A percentile compares a stretch with the other conserved stretches of the same genome.
These are phyloP conservation scores for Chalciporus pseudorubinellus DNA, from an alignment of 768 basidiomycete genomes.

Conservation along the genomic window DNA sequence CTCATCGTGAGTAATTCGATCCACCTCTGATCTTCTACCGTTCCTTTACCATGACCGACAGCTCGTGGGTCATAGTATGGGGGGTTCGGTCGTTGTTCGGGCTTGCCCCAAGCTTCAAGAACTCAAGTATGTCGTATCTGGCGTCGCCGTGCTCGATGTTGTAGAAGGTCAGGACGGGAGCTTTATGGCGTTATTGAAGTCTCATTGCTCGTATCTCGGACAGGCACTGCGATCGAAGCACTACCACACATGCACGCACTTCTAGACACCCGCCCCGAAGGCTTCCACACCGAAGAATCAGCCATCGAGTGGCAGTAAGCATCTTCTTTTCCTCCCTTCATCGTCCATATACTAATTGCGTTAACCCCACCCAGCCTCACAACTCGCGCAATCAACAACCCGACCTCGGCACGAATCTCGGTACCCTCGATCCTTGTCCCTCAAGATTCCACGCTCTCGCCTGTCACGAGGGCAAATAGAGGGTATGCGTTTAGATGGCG, in stretches of 20 bases:
- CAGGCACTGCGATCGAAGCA: slow-evolving; percentile 91
- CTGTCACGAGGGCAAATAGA: slow-evolving; percentile 26
- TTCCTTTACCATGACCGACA: slow-evolving; percentile 24
- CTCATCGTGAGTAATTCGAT: slow-evolving; percentile 56
- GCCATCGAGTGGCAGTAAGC: slow-evolving; percentile 97
- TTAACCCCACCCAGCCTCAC: slow-evolving; percentile 50
- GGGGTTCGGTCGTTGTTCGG: slow-evolving; percentile 83
- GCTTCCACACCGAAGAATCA: slow-evolving; percentile 79
- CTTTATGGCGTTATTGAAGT: background rate
- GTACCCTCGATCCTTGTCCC: slow-evolving; percentile 75
- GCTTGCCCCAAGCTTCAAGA: slow-evolving; percentile 66
- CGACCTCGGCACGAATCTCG: slow-evolving; percentile 81
- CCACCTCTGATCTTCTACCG: background rate
- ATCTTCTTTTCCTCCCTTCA: background rate
- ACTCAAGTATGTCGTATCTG: slow-evolving; percentile 66
- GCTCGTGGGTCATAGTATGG: slow-evolving; percentile 97
- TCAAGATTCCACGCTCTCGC: slow-evolving; percentile 35
- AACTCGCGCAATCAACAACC: slow-evolving; percentile 81
- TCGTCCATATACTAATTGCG: background rate
- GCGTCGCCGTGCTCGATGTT: slow-evolving; percentile 82
- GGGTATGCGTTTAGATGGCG: slow-evolving; percentile 62
- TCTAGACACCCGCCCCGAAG: slow-evolving; percentile 79
- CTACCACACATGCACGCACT: slow-evolving; percentile 90
- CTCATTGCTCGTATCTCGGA: background rate
- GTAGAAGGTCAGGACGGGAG: slow-evolving; percentile 66